A percentile compares a stretch with the other conserved stretches of the same genome.
These are phyloP conservation scores for Catharanthus roseus DNA, from an alignment of 257 asterid species.

Conservation along the genomic window DNA sequence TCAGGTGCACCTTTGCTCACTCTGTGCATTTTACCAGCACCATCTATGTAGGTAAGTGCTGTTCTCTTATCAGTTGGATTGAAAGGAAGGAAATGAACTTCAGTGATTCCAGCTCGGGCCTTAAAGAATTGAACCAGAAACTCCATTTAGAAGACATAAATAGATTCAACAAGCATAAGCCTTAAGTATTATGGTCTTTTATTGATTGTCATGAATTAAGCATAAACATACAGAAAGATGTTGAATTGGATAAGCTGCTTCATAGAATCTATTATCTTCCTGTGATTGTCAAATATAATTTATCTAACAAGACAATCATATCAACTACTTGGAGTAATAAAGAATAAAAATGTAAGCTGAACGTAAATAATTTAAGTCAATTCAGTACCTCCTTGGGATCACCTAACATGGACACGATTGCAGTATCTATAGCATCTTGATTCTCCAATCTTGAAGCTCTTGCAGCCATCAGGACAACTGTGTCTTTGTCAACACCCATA, in stretches of 20 bases:
- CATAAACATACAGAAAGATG: not conserved
- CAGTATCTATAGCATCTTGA: conserved; percentile 67
- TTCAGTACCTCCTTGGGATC: conserved; percentile 63
- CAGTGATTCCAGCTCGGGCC: conserved; percentile 73
- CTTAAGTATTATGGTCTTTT: not conserved
- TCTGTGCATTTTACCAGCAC: conserved; percentile 55
- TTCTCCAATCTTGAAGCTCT: conserved; percentile 66
- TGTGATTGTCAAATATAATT: not conserved
- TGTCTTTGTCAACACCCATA: conserved; percentile 43
- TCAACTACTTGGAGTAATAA: no score
- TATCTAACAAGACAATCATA: not conserved
- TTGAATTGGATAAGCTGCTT: not conserved
- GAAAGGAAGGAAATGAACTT: conserved; percentile 68
- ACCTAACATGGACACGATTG: conserved; percentile 57
- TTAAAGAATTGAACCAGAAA: conserved; percentile 2
- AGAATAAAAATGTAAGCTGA: no score
- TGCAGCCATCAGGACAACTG: conserved; percentile 56
- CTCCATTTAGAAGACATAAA: not conserved
- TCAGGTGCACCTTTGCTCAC: conserved; percentile 82
- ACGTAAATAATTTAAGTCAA: no score
- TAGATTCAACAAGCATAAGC: not conserved
- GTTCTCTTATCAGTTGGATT: conserved; percentile 72
- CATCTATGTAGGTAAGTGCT: conserved; percentile 55
- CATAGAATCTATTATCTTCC: not conserved
- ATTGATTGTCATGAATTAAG: not conserved